These are phyloP conservation scores for Murraya paniculata DNA, from an alignment of 345 rosid species.

Conservation along the genomic window DNA sequence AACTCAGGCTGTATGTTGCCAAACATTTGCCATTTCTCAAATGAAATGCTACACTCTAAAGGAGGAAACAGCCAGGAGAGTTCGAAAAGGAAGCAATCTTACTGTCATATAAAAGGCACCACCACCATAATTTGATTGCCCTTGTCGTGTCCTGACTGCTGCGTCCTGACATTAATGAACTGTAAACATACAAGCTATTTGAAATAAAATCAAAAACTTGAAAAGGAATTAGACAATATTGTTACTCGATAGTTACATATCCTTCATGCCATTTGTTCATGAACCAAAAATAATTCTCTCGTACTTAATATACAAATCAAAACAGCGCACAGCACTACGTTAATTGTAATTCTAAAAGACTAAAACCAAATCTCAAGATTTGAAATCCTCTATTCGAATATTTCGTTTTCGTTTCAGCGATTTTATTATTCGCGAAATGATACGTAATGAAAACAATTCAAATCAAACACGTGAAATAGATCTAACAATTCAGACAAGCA, in stretches of 20 bases:
- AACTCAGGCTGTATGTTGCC: not conserved
- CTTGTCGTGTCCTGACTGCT: conserved; percentile 36
- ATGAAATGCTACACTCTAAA: not conserved
- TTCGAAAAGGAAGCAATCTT: conserved; percentile 23
- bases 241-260: not conserved
- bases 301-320: not conserved
- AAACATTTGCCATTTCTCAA: conserved; percentile 2
- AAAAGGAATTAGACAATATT: not conserved
- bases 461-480: conserved; percentile 18
- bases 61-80: not conserved
- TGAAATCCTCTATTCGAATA: not conserved
- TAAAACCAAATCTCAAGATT: not conserved
- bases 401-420: not conserved
- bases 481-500: conserved; percentile 12
- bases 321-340: not conserved
- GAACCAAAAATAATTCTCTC: not conserved
- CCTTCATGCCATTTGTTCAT: not conserved
- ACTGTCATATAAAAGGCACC: conserved; percentile 58
- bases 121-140: conserved; percentile 51
- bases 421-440: not conserved
- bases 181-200: conserved; percentile 5
- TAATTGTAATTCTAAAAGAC: no score
- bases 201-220: not conserved
- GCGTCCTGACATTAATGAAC: conserved; percentile 40
- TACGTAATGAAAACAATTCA: not conserved